These are phyloP conservation scores for Eucalyptus cloeziana DNA, from an alignment of 345 rosid species.

Conservation along the genomic window DNA sequence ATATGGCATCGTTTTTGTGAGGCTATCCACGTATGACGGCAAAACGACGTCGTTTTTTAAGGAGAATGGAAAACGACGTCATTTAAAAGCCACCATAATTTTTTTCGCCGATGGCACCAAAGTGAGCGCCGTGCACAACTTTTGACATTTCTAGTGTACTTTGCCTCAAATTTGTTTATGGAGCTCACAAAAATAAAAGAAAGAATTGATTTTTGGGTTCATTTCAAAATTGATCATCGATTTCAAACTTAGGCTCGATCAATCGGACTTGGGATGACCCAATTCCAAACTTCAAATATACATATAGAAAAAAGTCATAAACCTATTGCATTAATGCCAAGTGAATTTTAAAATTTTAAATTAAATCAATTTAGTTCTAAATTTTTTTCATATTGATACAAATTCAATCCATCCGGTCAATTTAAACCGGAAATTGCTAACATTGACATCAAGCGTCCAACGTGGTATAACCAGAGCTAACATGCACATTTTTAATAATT, in stretches of 20 bases:
- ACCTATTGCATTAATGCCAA: too few species aligned
- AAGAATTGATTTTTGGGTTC: background rate
- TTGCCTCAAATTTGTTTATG: background rate
- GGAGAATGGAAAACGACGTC: accelerated
- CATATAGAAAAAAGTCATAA: background rate
- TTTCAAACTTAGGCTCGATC: background rate
- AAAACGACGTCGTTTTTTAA: too few species aligned
- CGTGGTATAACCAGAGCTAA: accelerated
- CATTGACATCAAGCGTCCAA: accelerated
- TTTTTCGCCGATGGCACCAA: too few species aligned
- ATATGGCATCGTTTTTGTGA: too few species aligned
- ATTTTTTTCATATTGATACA: too few species aligned
- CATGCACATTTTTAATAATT: too few species aligned
- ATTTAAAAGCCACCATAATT: too few species aligned
- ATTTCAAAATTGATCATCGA: background rate
- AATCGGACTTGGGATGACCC: background rate
- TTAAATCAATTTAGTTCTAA: too few species aligned
- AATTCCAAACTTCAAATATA: background rate
- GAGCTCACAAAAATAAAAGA: background rate
- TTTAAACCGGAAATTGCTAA: too few species aligned
- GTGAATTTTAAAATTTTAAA: too few species aligned
- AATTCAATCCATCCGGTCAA: accelerated
- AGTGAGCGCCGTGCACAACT: accelerated
- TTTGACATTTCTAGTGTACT: too few species aligned
- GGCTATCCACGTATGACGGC: accelerated